phyloP scores from a whole-genome alignment of 2,329 filamentous ascomycete genomes.

The Westerdykella aurantiaca region DNA sequence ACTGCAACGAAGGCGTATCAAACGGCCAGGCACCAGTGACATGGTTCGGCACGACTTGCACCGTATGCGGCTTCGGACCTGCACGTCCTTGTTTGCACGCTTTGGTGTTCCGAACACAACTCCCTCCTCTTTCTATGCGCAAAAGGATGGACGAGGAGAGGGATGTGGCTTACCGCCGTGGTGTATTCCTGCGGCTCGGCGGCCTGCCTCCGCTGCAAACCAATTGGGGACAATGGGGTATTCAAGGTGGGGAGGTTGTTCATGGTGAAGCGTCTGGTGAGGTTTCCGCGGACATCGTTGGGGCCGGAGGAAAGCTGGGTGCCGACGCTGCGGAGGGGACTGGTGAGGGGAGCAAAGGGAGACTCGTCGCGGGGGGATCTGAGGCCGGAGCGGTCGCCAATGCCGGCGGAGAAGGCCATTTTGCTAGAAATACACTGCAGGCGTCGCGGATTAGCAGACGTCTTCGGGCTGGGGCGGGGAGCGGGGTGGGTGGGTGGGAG shows the following conservation, averaged over 20 bases:
- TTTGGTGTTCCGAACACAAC: slow-evolving; percentile 2
- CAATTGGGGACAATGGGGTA: slow-evolving; percentile 59
- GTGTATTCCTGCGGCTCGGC: slow-evolving; percentile 51
- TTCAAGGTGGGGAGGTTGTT: slow-evolving; percentile 74
- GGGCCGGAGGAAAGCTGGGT: slow-evolving; percentile 53
- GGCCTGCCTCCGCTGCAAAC: slow-evolving; percentile 50
- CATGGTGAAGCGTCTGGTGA: slow-evolving; percentile 90
- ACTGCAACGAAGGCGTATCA: too few relatives aligned
- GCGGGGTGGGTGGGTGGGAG: slow-evolving; percentile 25
- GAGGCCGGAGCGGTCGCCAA: slow-evolving; percentile 68
- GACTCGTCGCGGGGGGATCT: slow-evolving; percentile 70
- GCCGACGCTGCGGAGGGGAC: slow-evolving; percentile 61
- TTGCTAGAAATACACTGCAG: slow-evolving; percentile 36
- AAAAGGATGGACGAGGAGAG: slow-evolving; percentile 9
- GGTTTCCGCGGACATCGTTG: slow-evolving; percentile 66
- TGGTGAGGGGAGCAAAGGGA: slow-evolving; percentile 67
- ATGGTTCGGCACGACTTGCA: too few relatives aligned
- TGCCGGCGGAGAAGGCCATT: slow-evolving; percentile 59
- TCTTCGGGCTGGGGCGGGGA: slow-evolving; percentile 10
- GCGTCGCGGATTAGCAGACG: slow-evolving; percentile 21
- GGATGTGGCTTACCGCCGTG: slow-evolving; percentile 45
- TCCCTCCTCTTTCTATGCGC: background rate
- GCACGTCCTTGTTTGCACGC: too few relatives aligned
- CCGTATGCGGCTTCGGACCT: too few relatives aligned
- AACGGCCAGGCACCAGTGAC: too few relatives aligned